Evolutionary conservation across 2,329 filamentous ascomycete genomes (phyloP), one percentile per base, ranked within the genome.

Genomic region (Sporothrix variecibatus): DNA sequence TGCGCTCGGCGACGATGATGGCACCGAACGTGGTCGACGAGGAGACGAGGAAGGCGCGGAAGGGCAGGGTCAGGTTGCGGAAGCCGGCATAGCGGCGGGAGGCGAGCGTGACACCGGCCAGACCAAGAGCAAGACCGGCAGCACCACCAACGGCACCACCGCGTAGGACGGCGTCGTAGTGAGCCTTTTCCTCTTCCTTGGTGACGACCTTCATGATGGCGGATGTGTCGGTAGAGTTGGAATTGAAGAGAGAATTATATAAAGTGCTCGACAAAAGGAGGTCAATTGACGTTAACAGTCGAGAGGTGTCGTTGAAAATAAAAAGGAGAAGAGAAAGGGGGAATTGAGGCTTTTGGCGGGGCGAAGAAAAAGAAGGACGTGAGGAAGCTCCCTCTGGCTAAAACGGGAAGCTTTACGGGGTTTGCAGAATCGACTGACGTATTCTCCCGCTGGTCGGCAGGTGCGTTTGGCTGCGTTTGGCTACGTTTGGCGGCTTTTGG

Each of bases 141-240:
- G 87, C 72, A 76, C 93, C 93, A 77, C 95, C 96, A 77, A 93
- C 83, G 76, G 90, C 80, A 78, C 96, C 95, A 78, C 94, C 95
- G 81, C 90, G 91, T 78, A 98, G 81, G 75, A 97, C 96, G 75
- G 88, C 86, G 81, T 87, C 85, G 89, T 97, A 97, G 88, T 98
- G 95, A 72, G 89, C 93, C 75, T 87, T 82, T 85, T 98, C 95
- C 85, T 98, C 94, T 89, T 98, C 94, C 82, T 95, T 94, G 79
- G 93, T 97, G 82, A 98, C 88, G 81, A 98, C 87, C 92, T 98
- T 98, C 96, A 98, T 99, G 76, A 70, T 87, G 83, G 79, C 77
- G 51, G 51, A n/a, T 51, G 56, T 38, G 75, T 72, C 72, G 71
- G 76, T 56, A 53, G 28, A 71, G 65, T 72, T 72, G 73, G 6